Conservation (phyloP, 2,329 filamentous ascomycete genomes). For the Penicillium nordicum region DNA sequence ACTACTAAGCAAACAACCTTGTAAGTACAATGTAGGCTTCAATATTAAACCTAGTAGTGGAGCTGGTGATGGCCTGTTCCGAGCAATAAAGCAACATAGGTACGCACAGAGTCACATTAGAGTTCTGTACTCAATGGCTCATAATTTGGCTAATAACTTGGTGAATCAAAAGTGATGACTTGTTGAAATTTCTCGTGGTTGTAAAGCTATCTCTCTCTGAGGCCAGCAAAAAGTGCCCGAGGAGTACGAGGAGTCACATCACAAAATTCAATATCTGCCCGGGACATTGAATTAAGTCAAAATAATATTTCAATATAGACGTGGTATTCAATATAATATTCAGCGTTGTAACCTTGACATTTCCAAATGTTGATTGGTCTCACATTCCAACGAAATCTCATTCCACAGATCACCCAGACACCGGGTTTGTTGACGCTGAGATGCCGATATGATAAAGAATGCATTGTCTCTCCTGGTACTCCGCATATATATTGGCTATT, state of each 20-base stretch:
- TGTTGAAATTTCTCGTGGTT: background rate
- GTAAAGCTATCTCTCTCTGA: background rate
- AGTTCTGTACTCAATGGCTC: background rate
- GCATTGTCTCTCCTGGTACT: background rate
- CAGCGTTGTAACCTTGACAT: background rate
- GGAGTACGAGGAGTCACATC: background rate
- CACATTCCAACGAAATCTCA: conserved; percentile 7
- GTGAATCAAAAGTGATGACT: background rate
- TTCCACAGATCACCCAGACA: conserved; percentile 5
- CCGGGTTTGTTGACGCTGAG: background rate
- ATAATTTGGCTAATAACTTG: background rate
- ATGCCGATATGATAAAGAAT: background rate
- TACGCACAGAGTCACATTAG: background rate
- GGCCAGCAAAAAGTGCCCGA: background rate
- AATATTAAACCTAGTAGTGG: background rate
- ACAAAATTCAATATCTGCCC: background rate
- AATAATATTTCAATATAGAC: background rate
- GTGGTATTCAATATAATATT: background rate
- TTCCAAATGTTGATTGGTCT: background rate
- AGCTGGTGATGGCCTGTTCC: background rate
- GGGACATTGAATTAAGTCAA: background rate
- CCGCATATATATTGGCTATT: background rate
- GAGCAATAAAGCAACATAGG: background rate
- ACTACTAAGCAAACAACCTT: background rate
- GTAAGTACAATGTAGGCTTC: background rate